phyloP scores from a whole-genome alignment of 768 basidiomycete species.

The Tricholoma matsutake region DNA sequence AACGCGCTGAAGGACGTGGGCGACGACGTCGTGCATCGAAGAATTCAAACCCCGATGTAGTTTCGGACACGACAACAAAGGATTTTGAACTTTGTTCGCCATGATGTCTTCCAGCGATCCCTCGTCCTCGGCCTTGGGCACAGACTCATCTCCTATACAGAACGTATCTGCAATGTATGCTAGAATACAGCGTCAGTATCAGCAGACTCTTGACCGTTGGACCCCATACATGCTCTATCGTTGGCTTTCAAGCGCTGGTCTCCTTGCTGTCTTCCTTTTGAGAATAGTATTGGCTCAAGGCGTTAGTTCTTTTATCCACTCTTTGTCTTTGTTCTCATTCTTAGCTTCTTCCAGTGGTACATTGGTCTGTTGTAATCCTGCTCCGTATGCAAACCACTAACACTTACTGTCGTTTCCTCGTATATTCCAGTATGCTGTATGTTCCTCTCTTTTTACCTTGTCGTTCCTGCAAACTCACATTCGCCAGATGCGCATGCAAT shows the following conservation, averaged over 20 bases:
- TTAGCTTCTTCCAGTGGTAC: conserved; percentile 65
- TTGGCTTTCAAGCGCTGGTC: conserved; percentile 75
- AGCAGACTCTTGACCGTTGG: conserved; percentile 85
- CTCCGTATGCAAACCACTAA: not conserved
- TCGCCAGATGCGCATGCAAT: conserved; percentile 78
- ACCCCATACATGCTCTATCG: conserved; percentile 89
- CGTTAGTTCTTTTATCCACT: conserved; percentile 45
- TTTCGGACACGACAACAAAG: conserved; percentile 10
- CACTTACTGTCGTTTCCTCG: not conserved
- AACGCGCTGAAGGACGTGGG: conserved; percentile 13
- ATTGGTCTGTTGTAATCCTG: conserved; percentile 59
- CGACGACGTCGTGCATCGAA: conserved; percentile 17
- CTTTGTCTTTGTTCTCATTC: conserved; percentile 3
- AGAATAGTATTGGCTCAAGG: conserved; percentile 89
- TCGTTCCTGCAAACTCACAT: conserved; percentile 22
- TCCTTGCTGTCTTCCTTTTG: conserved; percentile 75
- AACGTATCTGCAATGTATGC: conserved; percentile 44
- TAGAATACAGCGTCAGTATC: conserved; percentile 74
- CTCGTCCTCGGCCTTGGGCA: conserved; percentile 22
- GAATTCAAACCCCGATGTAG: conserved; percentile 13
- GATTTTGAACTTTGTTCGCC: conserved; percentile 15
- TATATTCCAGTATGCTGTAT: conserved; percentile 59
- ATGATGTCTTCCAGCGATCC: conserved; percentile 50
- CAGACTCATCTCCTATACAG: conserved; percentile 46
- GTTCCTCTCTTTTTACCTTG: conserved; percentile 28